phyloP scores from a whole-genome alignment of 805 yeast species.

The Metschnikowia cubensis region DNA sequence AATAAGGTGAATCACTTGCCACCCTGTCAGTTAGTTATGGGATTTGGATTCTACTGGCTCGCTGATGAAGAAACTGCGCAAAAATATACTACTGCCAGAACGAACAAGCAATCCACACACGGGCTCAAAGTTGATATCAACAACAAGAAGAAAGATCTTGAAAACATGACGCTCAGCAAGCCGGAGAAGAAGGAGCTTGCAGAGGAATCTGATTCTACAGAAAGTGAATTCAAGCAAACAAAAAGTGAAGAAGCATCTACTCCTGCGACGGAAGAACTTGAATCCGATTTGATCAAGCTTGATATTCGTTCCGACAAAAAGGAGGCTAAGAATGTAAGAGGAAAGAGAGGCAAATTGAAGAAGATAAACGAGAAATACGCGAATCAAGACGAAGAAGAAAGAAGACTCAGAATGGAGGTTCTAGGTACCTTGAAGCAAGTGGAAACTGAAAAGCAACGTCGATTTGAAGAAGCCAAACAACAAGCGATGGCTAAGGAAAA shows the following conservation, averaged over 20 bases:
- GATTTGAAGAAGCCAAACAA: conserved; percentile 15
- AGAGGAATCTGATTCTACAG: conserved; percentile 6
- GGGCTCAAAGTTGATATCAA: conserved; percentile 35
- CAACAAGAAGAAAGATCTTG: conserved; percentile 37
- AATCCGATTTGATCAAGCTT: neutral
- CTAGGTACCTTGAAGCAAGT: conserved; percentile 76
- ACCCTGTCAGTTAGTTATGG: conserved; percentile 85
- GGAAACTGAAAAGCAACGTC: conserved; percentile 24
- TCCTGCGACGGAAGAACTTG: neutral
- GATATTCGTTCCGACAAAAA: conserved; percentile 8
- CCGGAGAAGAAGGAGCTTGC: conserved; percentile 8
- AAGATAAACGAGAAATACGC: conserved; percentile 80
- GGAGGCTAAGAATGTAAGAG: conserved; percentile 52
- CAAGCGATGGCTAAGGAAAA: conserved; percentile 20
- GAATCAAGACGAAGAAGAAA: conserved; percentile 90
- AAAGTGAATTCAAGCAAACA: neutral
- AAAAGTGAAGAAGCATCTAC: neutral
- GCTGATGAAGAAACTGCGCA: conserved; percentile 53
- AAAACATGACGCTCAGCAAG: conserved; percentile 15
- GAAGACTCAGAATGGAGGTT: conserved; percentile 67
- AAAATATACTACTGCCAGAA: conserved; percentile 25
- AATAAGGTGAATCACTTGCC: conserved; percentile 60
- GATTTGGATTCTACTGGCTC: conserved; percentile 77
- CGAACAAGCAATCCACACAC: conserved; percentile 31
- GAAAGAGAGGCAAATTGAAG: conserved; percentile 79